Conservation (phyloP, 345 rosid genomes). For the Noccaea caerulescens region DNA sequence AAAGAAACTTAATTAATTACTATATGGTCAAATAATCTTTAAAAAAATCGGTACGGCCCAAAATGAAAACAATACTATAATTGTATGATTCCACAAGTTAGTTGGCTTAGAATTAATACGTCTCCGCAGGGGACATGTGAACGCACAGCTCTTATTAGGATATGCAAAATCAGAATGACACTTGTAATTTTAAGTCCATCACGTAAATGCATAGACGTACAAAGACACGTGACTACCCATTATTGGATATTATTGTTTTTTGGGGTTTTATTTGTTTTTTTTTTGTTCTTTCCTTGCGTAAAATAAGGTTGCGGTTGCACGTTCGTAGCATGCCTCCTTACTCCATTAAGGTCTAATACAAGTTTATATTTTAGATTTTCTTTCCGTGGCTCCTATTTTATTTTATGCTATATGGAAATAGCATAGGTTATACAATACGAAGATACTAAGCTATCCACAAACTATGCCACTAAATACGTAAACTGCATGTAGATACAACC, state of each 20-base stretch:
- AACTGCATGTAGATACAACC: constrained; percentile 42
- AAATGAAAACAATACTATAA: constrained; percentile 28
- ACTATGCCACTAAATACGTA: constrained; percentile 44
- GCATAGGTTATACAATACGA: constrained; percentile 25
- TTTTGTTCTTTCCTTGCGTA: constrained; percentile 16
- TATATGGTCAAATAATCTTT: not conserved
- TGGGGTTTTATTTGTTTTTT: not conserved
- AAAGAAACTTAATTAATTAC: constrained; percentile 5
- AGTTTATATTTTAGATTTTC: not conserved
- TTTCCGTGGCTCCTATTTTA: not conserved
- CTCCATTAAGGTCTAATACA: constrained; percentile 28
- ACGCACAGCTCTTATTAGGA: constrained; percentile 38
- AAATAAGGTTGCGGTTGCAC: constrained; percentile 41
- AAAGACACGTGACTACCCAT: constrained; percentile 42
- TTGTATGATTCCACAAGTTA: constrained; percentile 36
- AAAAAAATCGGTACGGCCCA: constrained; percentile 8
- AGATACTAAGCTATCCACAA: constrained; percentile 31
- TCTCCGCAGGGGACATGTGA: constrained; percentile 39
- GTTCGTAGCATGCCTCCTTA: constrained; percentile 39
- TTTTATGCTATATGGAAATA: not conserved
- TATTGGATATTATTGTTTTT: constrained; percentile 40
- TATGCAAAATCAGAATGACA: constrained; percentile 41
- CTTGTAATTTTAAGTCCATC: constrained; percentile 37
- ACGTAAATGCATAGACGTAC: constrained; percentile 25
- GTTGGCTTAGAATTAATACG: constrained; percentile 37